Evolutionary conservation across 2,329 filamentous ascomycete species (phyloP).

Genomic region (Ascochyta clinopodiicola): DNA sequence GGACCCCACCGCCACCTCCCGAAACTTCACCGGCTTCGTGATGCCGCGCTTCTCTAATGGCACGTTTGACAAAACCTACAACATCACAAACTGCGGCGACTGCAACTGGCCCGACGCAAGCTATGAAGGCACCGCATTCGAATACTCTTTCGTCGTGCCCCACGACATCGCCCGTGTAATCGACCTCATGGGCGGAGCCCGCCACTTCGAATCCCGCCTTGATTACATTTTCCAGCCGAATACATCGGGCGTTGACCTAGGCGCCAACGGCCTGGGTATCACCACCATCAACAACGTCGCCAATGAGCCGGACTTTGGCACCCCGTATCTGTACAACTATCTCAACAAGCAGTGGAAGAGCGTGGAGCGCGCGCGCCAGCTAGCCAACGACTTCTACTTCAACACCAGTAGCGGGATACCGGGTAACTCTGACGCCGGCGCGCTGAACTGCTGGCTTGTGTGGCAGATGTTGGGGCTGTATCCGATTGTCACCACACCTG

Average conservation of each 20-base stretch:
- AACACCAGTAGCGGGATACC: slow-evolving; percentile 51
- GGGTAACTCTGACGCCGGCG: slow-evolving; percentile 56
- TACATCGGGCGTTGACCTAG: slow-evolving; percentile 46
- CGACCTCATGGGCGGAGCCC: slow-evolving; percentile 50
- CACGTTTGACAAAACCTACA: slow-evolving; percentile 48
- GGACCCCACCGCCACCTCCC: slow-evolving; percentile 46
- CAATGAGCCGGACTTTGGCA: slow-evolving; percentile 51
- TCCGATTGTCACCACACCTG: slow-evolving; percentile 56
- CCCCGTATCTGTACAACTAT: slow-evolving; percentile 52
- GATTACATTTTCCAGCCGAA: slow-evolving; percentile 52
- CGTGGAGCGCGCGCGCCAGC: slow-evolving; percentile 39
- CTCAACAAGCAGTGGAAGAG: slow-evolving; percentile 50
- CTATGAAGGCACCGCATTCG: slow-evolving; percentile 53
- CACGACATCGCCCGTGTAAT: slow-evolving; percentile 53
- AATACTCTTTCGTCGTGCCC: slow-evolving; percentile 54
- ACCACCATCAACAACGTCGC: slow-evolving; percentile 48
- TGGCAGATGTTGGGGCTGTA: slow-evolving; percentile 60
- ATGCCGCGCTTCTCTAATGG: slow-evolving; percentile 47
- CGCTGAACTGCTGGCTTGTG: slow-evolving; percentile 59
- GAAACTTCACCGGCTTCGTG: slow-evolving; percentile 48
- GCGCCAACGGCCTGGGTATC: slow-evolving; percentile 45
- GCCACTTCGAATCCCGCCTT: slow-evolving; percentile 49
- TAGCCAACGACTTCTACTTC: slow-evolving; percentile 52
- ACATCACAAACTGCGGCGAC: slow-evolving; percentile 51
- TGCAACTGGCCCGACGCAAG: slow-evolving; percentile 52